A percentile compares a stretch with the other conserved stretches of the same genome.
These are phyloP conservation scores for Russula foetens DNA, from an alignment of 768 basidiomycete species.

Conservation along the genomic window DNA sequence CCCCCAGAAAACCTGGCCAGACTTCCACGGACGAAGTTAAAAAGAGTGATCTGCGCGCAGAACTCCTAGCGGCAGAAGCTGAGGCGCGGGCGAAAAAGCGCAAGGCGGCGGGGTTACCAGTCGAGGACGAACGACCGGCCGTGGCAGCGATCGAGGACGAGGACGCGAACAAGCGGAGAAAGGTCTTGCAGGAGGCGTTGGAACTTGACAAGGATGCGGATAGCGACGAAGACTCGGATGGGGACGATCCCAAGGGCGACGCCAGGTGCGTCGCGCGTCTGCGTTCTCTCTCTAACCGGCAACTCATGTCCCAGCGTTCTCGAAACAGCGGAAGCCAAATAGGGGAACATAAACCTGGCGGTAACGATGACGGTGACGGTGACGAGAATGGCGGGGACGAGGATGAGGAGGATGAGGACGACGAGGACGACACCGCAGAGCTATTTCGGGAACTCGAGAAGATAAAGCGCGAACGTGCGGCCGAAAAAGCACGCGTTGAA, in stretches of 20 bases:
- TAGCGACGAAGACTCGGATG: conserved; percentile 40
- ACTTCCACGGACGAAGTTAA: conserved; percentile 70
- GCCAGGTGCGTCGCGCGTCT: neutral
- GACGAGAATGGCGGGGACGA: conserved; percentile 34
- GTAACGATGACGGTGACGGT: conserved; percentile 34
- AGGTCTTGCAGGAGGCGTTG: conserved; percentile 76
- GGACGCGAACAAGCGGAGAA: conserved; percentile 71
- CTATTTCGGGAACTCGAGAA: conserved; percentile 95
- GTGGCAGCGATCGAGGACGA: conserved; percentile 43
- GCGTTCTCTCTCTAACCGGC: neutral
- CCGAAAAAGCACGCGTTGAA: conserved; percentile 81
- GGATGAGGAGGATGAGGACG: conserved; percentile 53
- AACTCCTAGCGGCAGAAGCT: conserved; percentile 79
- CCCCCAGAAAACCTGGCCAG: conserved; percentile 82
- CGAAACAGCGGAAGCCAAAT: conserved; percentile 1
- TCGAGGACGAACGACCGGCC: conserved; percentile 31
- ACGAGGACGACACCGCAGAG: conserved; percentile 91
- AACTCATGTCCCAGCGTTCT: neutral
- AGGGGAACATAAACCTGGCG: conserved; percentile 29
- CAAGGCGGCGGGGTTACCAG: conserved; percentile 70
- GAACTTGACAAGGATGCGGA: conserved; percentile 89
- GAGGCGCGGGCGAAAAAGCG: conserved; percentile 85
- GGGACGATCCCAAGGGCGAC: conserved; percentile 18
- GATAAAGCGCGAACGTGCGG: conserved; percentile 93
- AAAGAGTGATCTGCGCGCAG: conserved; percentile 72